Base-by-base conservation (phyloP, 2,329 filamentous ascomycete species). In the Dothideomycetes sp. region DNA sequence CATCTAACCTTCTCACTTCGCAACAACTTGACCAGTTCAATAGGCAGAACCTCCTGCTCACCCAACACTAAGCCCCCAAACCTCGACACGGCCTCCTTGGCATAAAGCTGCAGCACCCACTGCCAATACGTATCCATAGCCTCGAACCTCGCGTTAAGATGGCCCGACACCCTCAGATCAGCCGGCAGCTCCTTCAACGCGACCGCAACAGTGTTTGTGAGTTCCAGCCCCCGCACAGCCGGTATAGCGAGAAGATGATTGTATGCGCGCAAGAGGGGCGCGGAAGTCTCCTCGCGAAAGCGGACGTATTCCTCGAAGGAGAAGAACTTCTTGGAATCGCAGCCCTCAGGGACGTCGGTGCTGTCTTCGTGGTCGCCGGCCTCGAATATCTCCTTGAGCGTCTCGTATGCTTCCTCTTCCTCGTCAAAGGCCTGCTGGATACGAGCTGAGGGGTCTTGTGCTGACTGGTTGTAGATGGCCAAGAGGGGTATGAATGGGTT, bases 401-500 rank as follows among this genome's bases (percentile, higher is more conserved):
- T 41, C 4, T 57, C 46, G 38, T 72, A 73, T 0, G 41, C 45
- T 11, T 52, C 45, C 42, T 62, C 60, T 30, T 56, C 54, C 0
- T 30, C 27, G 4, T 55, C 42, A 36, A 70, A 68, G 2, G 49
- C 47, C 2, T 52, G 19, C 42, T 27, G 27, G 31, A 45, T 29
- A 34, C 16, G 19, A 14, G 17, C 31, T n/a, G 32, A 9, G n/a
- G 38, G 38, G 4, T 43, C 65, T 63, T 3, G 66, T 63, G 10
- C 72, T 51, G 17, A 67, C 36, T 49, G 59, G 42, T 62, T 63
- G 38, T 53, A 63, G 62, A 70, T 68, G 17, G 64, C 58, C 11
- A 72, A 56, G 3, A 70, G 60, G 1, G 55, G 49, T 16, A 73
- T 62, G 42, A 72, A 70, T 0, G 69, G 68, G 27, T 70, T 73